phyloP scores from a whole-genome alignment of 257 asterid genomes.

The Nicotiana otophora region DNA sequence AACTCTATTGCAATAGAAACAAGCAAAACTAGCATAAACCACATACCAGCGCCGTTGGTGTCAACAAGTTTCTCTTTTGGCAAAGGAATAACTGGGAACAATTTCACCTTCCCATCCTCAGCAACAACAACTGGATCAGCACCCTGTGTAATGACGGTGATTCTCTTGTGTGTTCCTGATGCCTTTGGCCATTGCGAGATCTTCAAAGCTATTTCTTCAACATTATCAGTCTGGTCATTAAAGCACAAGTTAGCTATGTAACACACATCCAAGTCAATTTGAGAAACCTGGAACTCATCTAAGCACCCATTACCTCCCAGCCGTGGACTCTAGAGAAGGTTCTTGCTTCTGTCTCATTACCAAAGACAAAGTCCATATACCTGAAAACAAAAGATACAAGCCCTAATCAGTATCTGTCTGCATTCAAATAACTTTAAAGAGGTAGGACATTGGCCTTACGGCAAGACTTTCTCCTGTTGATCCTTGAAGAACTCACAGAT shows the following conservation, averaged over 20 bases:
- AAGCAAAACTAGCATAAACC: background rate
- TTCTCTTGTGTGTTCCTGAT: conserved; percentile 77
- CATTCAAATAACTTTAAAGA: background rate
- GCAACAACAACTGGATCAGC: conserved; percentile 94
- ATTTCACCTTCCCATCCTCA: conserved; percentile 84
- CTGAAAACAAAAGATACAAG: conserved; percentile 36
- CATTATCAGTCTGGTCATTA: conserved; percentile 66
- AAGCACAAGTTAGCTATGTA: conserved; percentile 13
- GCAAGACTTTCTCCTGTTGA: conserved; percentile 61
- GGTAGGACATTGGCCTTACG: conserved; percentile 42
- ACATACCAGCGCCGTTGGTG: conserved; percentile 69
- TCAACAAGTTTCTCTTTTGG: conserved; percentile 95
- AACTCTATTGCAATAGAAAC: background rate
- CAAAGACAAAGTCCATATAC: conserved; percentile 73
- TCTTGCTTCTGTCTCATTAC: conserved; percentile 95
- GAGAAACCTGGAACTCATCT: background rate
- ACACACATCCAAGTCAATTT: background rate
- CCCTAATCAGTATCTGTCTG: conserved; percentile 9
- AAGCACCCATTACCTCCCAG: conserved; percentile 73
- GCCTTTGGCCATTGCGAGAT: conserved; percentile 91
- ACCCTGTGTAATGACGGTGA: conserved; percentile 83
- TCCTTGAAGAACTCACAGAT: conserved; percentile 95
- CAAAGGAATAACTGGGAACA: conserved; percentile 61
- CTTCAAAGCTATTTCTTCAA: conserved; percentile 88
- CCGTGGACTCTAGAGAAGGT: conserved; percentile 88